These are phyloP conservation scores for Dipodascus geniculatus DNA, from an alignment of 805 yeast genomes.

Conservation along the genomic window DNA sequence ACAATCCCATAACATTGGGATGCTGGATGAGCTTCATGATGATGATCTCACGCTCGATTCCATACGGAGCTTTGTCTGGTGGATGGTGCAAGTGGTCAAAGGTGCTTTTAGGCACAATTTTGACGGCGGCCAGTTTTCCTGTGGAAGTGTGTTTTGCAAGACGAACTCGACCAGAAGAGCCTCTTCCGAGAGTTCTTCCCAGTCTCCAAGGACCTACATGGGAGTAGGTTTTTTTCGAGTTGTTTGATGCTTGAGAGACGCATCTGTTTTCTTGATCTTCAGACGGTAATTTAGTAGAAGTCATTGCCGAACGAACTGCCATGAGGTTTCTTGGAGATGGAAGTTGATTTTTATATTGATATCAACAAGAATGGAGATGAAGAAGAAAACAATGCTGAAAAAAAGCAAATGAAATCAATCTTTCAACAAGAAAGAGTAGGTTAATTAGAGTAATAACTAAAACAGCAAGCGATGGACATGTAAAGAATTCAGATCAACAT, in stretches of 20 bases:
- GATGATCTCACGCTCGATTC: slow-evolving; percentile 93
- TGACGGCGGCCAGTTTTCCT: slow-evolving; percentile 90
- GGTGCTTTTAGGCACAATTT: slow-evolving; percentile 81
- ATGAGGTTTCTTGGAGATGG: no score
- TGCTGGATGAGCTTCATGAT: slow-evolving; percentile 93
- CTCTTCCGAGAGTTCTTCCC: slow-evolving; percentile 89
- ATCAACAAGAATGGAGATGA: no score
- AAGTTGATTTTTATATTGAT: no score
- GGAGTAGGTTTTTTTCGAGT: slow-evolving; percentile 34
- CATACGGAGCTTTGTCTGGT: slow-evolving; percentile 51
- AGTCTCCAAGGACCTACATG: slow-evolving; percentile 94
- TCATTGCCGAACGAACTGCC: no score
- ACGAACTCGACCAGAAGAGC: slow-evolving; percentile 95
- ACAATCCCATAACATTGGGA: slow-evolving; percentile 83
- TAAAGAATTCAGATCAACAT: neutral
- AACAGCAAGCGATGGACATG: neutral
- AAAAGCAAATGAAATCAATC: neutral
- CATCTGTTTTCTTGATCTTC: slow-evolving; percentile 19
- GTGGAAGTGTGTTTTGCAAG: slow-evolving; percentile 78
- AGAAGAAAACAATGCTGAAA: neutral
- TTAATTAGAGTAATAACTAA: neutral
- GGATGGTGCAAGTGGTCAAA: slow-evolving; percentile 30
- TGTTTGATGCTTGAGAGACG: slow-evolving; percentile 31
- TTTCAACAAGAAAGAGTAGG: neutral
- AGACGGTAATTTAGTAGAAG: neutral